Evolutionary conservation across 305 asterid species (phyloP).

Genomic region (Fraxinus ornus): DNA sequence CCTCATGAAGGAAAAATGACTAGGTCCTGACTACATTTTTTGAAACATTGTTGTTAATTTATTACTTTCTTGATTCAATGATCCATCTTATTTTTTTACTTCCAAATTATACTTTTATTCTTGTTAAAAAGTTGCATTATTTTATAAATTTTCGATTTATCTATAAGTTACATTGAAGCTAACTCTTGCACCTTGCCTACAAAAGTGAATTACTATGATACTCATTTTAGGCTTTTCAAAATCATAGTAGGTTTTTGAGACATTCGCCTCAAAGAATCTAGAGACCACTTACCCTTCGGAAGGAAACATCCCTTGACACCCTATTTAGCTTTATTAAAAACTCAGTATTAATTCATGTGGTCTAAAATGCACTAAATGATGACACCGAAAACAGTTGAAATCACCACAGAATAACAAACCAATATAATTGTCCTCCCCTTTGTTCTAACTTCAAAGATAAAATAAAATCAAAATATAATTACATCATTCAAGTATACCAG

Average conservation of each 20-base stretch:
- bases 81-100: background rate
- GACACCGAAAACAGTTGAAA: background rate
- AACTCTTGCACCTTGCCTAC: background rate
- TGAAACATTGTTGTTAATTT: background rate
- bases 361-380: background rate
- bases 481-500: background rate
- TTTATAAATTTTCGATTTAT: background rate
- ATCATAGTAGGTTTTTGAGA: background rate
- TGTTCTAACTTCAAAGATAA: background rate
- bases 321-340: background rate
- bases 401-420: background rate
- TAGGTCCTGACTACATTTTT: background rate
- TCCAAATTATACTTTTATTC: background rate
- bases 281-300: background rate
- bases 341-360: background rate
- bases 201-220: background rate
- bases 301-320: background rate
- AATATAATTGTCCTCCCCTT: background rate
- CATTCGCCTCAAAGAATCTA: background rate
- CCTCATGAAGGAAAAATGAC: background rate
- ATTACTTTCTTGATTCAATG: background rate
- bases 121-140: background rate
- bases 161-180: background rate
- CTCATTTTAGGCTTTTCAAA: background rate
- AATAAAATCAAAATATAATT: background rate